Evolutionary conservation across 768 basidiomycete genomes (phyloP), one percentile per base, ranked within the genome.

Genomic region (Mrakia gelida): DNA sequence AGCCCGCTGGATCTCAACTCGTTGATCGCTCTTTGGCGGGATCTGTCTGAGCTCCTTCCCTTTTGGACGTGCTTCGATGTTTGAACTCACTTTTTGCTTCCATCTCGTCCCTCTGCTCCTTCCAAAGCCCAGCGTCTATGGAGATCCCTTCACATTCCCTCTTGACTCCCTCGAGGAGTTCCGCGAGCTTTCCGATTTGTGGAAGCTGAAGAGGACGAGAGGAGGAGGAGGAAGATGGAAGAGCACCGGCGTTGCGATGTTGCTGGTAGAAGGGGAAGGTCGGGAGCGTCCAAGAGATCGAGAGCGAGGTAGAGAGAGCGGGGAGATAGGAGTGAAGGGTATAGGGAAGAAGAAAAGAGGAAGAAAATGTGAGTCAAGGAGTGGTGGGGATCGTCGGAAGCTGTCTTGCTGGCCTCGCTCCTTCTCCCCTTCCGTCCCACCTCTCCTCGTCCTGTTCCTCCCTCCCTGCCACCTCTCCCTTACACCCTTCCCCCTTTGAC

Each of bases 41-140:
- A 9, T 52, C 49, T 9, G 9, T 16, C 21, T 21, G 49, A 15
- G 49, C 4, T 9, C 11, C 15, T 52, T 2, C 49, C 49, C 54
- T 80, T 81, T 79, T 84, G 8, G 49, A 45, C 61, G 63, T 30
- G 56, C 13, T 59, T 38, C 30, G 52, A 41, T 10, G 45, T 23
- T 43, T 49, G 71, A 30, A 87, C 90, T 77, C 80, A 95, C 96
- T 89, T 88, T 94, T 95, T 9, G 86, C 87, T 85, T 98, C 95
- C 83, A 90, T 92, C 77, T 98, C 96, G 81, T 97, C 95, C 71
- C 92, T 87, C 85, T 96, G 92, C 43, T 86, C 87, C 75, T 93
- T 88, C 81, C 92, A 86, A 15, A 88, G 82, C n/a, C 85, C 86
- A 71, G 92, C 85, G 82, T 97, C 94, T 68, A 87, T 85, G 13